Percentiles rank a stretch among this genome's conserved stretches.
Conservation (phyloP, 352 stramenopile species). For the Pythium periplocum region DNA sequence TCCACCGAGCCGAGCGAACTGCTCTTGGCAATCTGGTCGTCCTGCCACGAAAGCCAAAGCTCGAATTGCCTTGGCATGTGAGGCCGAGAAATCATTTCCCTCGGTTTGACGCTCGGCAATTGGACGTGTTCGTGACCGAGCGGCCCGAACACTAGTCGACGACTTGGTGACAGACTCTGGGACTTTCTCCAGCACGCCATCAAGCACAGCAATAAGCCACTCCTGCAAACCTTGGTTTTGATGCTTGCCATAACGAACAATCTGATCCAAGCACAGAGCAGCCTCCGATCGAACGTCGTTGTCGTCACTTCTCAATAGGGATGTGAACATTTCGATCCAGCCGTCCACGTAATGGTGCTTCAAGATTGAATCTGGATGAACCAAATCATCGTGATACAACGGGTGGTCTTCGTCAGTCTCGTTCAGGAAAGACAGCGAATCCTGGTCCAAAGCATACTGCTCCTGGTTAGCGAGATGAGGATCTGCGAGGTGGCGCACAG, state of each 20-base stretch:
- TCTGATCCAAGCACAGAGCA: conserved; percentile 50
- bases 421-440: conserved; percentile 59
- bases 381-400: conserved; percentile 53
- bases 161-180: conserved; percentile 31
- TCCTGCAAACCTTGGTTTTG: conserved; percentile 62
- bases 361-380: conserved; percentile 33
- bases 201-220: conserved; percentile 69
- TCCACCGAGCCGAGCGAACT: conserved; percentile 44
- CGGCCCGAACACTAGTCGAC: conserved; percentile 57
- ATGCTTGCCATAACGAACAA: conserved; percentile 33
- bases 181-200: conserved; percentile 55
- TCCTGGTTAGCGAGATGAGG: conserved; percentile 1
- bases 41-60: conserved; percentile 58
- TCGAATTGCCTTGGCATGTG: conserved; percentile 51
- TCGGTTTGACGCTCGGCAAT: conserved; percentile 28
- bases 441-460: conserved; percentile 37
- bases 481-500: conserved; percentile 42
- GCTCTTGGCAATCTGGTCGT: conserved; percentile 46
- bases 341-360: conserved; percentile 56
- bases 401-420: conserved; percentile 38
- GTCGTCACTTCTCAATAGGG: conserved; percentile 49
- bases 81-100: conserved; percentile 28
- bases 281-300: conserved; percentile 40
- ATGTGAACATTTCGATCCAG: conserved; percentile 77
- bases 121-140: conserved; percentile 50